Evolutionary conservation across 2,329 filamentous ascomycete species (phyloP).

Genomic region (Trichoderma oligosporum): DNA sequence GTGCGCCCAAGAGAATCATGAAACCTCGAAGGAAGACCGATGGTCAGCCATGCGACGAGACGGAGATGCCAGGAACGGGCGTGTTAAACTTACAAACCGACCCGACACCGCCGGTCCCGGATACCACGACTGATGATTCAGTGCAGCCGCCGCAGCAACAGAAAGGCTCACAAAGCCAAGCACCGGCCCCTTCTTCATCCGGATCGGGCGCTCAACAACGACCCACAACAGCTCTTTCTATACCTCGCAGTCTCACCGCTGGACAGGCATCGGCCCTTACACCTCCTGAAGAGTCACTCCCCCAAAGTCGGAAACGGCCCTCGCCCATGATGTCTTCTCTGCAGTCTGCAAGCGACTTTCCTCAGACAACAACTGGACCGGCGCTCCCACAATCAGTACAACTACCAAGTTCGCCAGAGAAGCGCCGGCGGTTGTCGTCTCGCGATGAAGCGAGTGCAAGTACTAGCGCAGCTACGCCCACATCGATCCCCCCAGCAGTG

Average conservation of each 20-base stretch:
- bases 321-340: conserved; percentile 25
- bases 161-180: conserved; percentile 28
- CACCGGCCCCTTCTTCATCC: conserved; percentile 27
- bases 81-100: conserved; percentile 45
- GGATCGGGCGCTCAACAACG: conserved; percentile 26
- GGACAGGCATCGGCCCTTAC: conserved; percentile 47
- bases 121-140: conserved; percentile 27
- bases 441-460: conserved; percentile 20
- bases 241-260: conserved; percentile 37
- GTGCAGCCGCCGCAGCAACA: conserved; percentile 24
- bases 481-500: conserved; percentile 22
- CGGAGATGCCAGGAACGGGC: conserved; percentile 46
- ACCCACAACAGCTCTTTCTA: conserved; percentile 35
- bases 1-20: conserved; percentile 57
- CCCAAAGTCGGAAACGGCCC: conserved; percentile 43
- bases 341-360: conserved; percentile 1
- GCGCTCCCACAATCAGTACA: conserved; percentile 36
- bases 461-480: conserved; percentile 27
- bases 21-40: conserved; percentile 51
- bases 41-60: conserved; percentile 43
- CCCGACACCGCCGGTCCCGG: conserved; percentile 25
- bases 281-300: conserved; percentile 50
- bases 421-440: conserved; percentile 33
- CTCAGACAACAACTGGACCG: neutral
- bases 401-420: conserved; percentile 30